Base-by-base conservation (phyloP, 345 rosid genomes). In the Bruguiera parviflora region DNA sequence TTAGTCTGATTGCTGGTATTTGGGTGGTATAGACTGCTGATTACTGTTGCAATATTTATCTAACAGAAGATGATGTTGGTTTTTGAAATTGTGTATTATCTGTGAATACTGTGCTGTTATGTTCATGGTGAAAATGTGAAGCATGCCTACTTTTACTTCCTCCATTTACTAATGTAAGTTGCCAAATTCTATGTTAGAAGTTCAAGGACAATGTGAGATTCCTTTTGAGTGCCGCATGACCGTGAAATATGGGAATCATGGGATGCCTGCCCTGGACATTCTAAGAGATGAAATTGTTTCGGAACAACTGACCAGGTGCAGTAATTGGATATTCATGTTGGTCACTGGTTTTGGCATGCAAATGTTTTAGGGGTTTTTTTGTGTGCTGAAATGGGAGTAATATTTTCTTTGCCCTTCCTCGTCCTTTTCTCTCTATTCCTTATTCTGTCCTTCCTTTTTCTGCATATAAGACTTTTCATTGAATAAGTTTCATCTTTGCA, bases 241-340 rank as follows among this genome's bases (percentile, higher is more conserved):
- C 63, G 15, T 63, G 70, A 69, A 25, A n/a, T 72, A 78, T 65
- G 75, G 68, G 64, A 64, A 71, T 64, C n/a, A 22, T 52, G 61
- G 61, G 65, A 24, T 64, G 64, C 51, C 46, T 46, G 64, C 73
- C 82, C 62, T 76, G 3, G 87, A 87, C 79, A 79, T 89, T 77
- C 77, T 89, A 63, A 25, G 60, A n/a, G 98, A 94, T 87, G 98
- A 94, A 76, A 84, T 94, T 67, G 92, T 94, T 64, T 87, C 85
- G 31, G 97, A 94, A 68, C 98, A 94, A 58, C 81, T 94, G 68
- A 94, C 98, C 67, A 89, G 97, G 98, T 91, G 71, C 60, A 58
- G 55, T 65, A 9, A 32, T 13, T 49, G 25, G 27, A 52, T 11
- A 57, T 33, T 64, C 28, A 33, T 57, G 21, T 58, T 32, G 55